Base-by-base conservation (phyloP, 129 eudicot species). In the Rutidosis leptorrhynchoides region DNA sequence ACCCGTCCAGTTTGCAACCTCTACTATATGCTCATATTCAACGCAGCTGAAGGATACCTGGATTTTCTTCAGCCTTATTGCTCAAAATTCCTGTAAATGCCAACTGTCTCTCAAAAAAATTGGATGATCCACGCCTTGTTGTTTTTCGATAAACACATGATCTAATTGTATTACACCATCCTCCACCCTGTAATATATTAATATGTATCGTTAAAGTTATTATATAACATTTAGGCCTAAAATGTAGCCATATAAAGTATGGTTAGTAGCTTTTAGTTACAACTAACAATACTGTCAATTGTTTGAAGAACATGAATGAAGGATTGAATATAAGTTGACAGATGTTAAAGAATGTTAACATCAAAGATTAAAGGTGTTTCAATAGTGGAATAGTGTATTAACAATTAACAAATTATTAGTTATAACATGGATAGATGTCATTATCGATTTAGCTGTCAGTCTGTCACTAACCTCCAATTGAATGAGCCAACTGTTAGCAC, bases 401-500 rank as follows among this genome's bases (percentile, higher is more conserved):
- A n/a, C n/a, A n/a, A n/a, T n/a, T 32, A 70, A 62, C 33, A 62
- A 56, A 54, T 65, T 58, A 51, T 66, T 78, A 17, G 5, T 43
- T 64, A 64, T 21, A 45, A n/a, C 12, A 65, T 65, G 45, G 35
- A 16, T 28, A 68, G 24, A 25, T 54, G 81, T 74, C 78, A 58
- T 52, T 62, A 59, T 74, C 70, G 24, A 30, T 70, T 74, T 14
- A 74, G 78, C 74, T 60, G 78, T n/a, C n/a, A n/a, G n/a, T n/a
- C n/a, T n/a, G n/a, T 74, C 78, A 70, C 88, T 51, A 49, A 93
- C 98, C 96, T 93, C 98, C 74, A 93, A 73, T 67, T 93, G 89
- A 78, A 89, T 85, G 64, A 93, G 95, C 99, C 99, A 93, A 81
- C 96, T 88, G 78, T 89, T 93, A 49, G 87, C 88, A 32, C 99